Evolutionary conservation across 495 filamentous ascomycete species (phyloP).

Genomic region (Trichoderma virens): DNA sequence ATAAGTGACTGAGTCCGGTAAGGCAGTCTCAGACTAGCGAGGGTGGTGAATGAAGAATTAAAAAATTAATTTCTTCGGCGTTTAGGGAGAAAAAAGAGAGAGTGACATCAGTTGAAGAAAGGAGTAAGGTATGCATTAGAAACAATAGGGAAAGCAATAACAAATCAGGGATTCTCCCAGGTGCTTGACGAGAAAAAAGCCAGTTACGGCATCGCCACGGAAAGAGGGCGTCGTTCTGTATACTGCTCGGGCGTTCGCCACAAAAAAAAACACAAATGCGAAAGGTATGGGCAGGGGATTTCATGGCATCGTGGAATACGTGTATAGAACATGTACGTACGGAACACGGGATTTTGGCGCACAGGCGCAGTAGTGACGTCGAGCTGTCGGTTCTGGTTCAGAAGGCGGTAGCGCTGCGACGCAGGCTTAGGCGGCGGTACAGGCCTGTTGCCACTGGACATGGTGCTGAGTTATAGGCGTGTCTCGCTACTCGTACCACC

Average conservation of each 20-base stretch:
- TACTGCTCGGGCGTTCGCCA: background rate
- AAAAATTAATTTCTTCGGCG: background rate
- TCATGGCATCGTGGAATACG: too few relatives aligned
- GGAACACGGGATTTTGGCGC: too few relatives aligned
- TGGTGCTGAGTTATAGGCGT: background rate
- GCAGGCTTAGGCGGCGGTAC: background rate
- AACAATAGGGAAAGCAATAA: background rate
- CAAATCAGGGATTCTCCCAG: background rate
- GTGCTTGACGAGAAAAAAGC: background rate
- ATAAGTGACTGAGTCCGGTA: background rate
- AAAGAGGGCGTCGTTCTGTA: constrained; percentile 1
- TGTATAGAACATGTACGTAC: background rate
- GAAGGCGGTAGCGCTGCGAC: background rate
- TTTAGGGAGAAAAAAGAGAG: background rate
- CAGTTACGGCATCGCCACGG: background rate
- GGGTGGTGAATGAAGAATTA: background rate
- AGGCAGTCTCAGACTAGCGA: background rate
- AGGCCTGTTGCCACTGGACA: background rate
- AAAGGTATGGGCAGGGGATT: background rate
- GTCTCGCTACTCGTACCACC: background rate
- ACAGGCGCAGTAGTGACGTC: background rate
- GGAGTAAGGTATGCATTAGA: background rate
- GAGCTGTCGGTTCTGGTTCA: background rate
- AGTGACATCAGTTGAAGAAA: background rate
- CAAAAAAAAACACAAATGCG: background rate